Evolutionary conservation across 2,329 filamentous ascomycete species (phyloP).

Genomic region (Diaporthe sp.): DNA sequence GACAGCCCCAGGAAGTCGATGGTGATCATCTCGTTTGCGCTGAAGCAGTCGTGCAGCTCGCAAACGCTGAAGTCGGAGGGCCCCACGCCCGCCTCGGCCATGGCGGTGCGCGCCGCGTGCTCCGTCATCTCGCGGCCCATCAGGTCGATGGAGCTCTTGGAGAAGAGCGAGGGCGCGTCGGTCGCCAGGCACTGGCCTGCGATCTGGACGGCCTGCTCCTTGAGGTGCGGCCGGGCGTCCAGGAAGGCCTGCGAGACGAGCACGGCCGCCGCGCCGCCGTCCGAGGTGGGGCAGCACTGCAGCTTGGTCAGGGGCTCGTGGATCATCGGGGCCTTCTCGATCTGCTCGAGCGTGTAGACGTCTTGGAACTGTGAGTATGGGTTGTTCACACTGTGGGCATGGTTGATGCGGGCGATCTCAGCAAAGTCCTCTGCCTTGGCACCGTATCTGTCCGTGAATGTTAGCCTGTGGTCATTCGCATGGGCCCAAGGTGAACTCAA

Average conservation of each 20-base stretch:
- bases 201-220: conserved; percentile 85
- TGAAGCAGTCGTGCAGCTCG: conserved; percentile 98
- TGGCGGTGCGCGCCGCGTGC: conserved; percentile 77
- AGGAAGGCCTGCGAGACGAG: conserved; percentile 92
- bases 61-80: conserved; percentile 83
- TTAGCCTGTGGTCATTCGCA: not conserved
- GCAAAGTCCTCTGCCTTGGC: conserved; percentile 89
- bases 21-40: conserved; percentile 91
- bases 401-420: conserved; percentile 93
- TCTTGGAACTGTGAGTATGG: conserved; percentile 98
- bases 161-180: conserved; percentile 85
- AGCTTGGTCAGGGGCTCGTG: conserved; percentile 92
- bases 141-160: conserved; percentile 84
- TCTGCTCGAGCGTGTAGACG: conserved; percentile 88
- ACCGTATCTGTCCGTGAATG: conserved; percentile 72
- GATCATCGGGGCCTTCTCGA: conserved; percentile 82
- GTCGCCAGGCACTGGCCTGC: conserved; percentile 92
- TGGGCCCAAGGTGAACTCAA: conserved; percentile 57
- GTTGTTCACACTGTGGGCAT: conserved; percentile 91
- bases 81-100: conserved; percentile 78
- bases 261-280: conserved; percentile 90
- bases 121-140: conserved; percentile 90
- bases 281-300: conserved; percentile 98
- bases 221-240: conserved; percentile 85
- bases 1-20: conserved; percentile 88